phyloP scores from a whole-genome alignment of 2,329 filamentous ascomycete species.

The Aureobasidium vineae region DNA sequence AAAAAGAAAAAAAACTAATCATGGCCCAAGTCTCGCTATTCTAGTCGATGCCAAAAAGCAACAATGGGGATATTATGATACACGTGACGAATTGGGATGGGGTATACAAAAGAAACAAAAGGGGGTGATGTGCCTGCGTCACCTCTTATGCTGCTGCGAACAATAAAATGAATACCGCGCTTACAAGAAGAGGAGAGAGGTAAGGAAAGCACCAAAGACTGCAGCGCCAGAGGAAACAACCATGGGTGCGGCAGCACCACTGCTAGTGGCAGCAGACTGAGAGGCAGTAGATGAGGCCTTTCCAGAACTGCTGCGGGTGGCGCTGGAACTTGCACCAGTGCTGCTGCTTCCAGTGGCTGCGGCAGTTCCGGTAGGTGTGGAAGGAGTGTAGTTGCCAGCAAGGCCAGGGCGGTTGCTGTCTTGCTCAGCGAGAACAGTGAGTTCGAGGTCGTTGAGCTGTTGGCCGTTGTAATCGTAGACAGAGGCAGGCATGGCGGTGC shows the following conservation, averaged over 20 bases:
- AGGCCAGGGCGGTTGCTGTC: slow-evolving; percentile 24
- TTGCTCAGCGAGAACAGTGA: slow-evolving; percentile 6
- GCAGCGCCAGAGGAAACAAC: neutral
- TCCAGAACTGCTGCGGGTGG: neutral
- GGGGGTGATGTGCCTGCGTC: slow-evolving; percentile 6
- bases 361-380: neutral
- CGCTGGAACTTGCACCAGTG: neutral
- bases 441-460: slow-evolving; percentile 57
- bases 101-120: neutral
- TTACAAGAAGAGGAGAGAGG: slow-evolving; percentile 24
- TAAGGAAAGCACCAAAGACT: slow-evolving; percentile 17
- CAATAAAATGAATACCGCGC: neutral
- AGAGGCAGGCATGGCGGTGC: slow-evolving; percentile 53
- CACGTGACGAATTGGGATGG: neutral
- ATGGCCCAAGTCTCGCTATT: neutral
- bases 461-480: slow-evolving; percentile 55
- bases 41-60: neutral
- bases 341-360: slow-evolving; percentile 4
- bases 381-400: slow-evolving; percentile 17
- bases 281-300: slow-evolving; percentile 9
- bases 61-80: neutral
- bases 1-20: neutral
- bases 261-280: neutral
- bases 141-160: slow-evolving; percentile 4
- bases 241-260: neutral